phyloP scores from a whole-genome alignment of 352 stramenopile genomes.

The Phytophthora ohioensis region DNA sequence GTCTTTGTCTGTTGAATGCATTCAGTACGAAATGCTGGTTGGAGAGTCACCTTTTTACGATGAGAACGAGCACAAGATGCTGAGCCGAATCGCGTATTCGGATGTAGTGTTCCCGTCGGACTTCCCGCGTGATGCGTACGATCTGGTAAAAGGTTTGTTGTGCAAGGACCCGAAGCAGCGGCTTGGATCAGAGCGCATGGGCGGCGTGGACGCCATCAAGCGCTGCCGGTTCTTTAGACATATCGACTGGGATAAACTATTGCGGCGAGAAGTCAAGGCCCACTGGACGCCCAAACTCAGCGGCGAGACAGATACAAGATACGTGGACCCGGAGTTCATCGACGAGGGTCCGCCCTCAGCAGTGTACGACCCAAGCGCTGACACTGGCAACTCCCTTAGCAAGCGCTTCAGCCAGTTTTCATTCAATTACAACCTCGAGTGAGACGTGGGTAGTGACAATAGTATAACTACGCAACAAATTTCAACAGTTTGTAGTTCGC shows the following conservation, averaged over 20 bases:
- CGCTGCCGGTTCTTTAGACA: slow-evolving; percentile 71
- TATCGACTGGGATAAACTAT: slow-evolving; percentile 83
- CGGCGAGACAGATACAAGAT: slow-evolving; percentile 88
- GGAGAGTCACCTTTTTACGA: slow-evolving; percentile 90
- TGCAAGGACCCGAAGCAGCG: slow-evolving; percentile 77
- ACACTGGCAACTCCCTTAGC: slow-evolving; percentile 71
- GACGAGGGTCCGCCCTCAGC: slow-evolving; percentile 86
- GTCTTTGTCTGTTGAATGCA: neutral
- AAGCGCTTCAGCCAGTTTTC: slow-evolving; percentile 92
- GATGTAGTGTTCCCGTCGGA: slow-evolving; percentile 80
- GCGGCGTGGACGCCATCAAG: slow-evolving; percentile 81
- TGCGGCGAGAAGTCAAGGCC: slow-evolving; percentile 75
- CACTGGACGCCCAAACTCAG: slow-evolving; percentile 87
- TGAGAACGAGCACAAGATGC: slow-evolving; percentile 91
- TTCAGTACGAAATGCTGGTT: slow-evolving; percentile 90
- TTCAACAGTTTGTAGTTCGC: slow-evolving; percentile 5
- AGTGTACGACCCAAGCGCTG: slow-evolving; percentile 75
- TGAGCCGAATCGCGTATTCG: slow-evolving; percentile 83
- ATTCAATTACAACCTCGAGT: slow-evolving; percentile 87
- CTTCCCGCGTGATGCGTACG: slow-evolving; percentile 79
- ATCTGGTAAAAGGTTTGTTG: slow-evolving; percentile 78
- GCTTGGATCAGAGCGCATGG: slow-evolving; percentile 69
- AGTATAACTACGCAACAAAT: slow-evolving; percentile 21
- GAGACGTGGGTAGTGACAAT: slow-evolving; percentile 27
- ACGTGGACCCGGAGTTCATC: slow-evolving; percentile 91